Evolutionary conservation across 2,329 filamentous ascomycete genomes (phyloP).

Genomic region (Phialophora macrospora): DNA sequence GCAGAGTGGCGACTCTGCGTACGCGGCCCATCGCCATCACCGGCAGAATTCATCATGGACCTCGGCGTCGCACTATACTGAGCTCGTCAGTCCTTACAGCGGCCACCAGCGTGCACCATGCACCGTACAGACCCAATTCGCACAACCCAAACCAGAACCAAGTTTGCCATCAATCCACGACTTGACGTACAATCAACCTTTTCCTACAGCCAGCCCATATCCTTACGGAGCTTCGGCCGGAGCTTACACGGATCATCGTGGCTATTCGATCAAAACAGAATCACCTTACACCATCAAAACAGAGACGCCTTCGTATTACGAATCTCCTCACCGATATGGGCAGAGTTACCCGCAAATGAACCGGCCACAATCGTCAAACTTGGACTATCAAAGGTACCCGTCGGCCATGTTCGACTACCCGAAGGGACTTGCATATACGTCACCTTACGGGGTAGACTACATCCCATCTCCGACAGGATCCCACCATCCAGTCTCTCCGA

Average conservation of each 20-base stretch:
- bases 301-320: constrained; percentile 29
- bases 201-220: constrained; percentile 22
- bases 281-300: constrained; percentile 12
- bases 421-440: constrained; percentile 15
- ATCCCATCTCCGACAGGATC: constrained; percentile 13
- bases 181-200: constrained; percentile 23
- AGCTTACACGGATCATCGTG: constrained; percentile 13
- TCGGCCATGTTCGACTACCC: constrained; percentile 27
- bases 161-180: constrained; percentile 31
- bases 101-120: constrained; percentile 22
- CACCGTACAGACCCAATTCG: constrained; percentile 19
- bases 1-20: constrained; percentile 29
- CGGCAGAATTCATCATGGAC: constrained; percentile 32
- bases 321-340: constrained; percentile 29
- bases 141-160: constrained; percentile 17
- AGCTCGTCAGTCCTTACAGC: constrained; percentile 24
- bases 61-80: constrained; percentile 24
- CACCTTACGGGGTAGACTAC: constrained; percentile 31
- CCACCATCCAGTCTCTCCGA: constrained; percentile 27
- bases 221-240: constrained; percentile 9
- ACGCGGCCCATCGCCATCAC: constrained; percentile 22
- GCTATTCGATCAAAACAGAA: constrained; percentile 3
- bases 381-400: constrained; percentile 27
- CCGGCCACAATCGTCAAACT: constrained; percentile 16
- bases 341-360: constrained; percentile 27